phyloP scores from a whole-genome alignment of 1,284 basidiomycete genomes.

The Veloboletus limbatus region DNA sequence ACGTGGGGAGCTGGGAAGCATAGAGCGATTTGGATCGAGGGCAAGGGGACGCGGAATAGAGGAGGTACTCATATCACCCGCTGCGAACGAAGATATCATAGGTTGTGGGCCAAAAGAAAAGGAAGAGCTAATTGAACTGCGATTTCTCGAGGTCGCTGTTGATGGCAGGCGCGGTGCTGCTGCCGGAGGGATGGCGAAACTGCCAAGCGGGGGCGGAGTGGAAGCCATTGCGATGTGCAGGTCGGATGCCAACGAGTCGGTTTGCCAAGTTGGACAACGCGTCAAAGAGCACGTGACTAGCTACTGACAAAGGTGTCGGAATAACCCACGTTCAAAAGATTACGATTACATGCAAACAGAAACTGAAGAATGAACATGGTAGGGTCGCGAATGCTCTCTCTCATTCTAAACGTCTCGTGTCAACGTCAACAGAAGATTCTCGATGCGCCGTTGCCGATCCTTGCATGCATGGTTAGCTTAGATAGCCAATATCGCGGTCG shows the following conservation, averaged over 20 bases:
- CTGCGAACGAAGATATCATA: constrained; percentile 64
- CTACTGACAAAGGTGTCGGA: too few relatives aligned
- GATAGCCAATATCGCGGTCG: not conserved
- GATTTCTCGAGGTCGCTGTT: constrained; percentile 34
- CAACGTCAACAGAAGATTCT: constrained; percentile 57
- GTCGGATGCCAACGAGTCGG: too few relatives aligned
- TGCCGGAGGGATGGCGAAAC: constrained; percentile 30
- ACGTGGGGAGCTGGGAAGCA: constrained; percentile 65
- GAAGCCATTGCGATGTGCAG: constrained; percentile 25
- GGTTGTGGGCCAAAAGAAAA: constrained; percentile 80
- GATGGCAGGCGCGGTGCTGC: constrained; percentile 29
- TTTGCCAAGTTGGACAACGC: constrained; percentile 3
- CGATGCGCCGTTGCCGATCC: constrained; percentile 78
- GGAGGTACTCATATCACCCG: constrained; percentile 54
- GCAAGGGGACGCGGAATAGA: constrained; percentile 53
- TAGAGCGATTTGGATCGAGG: constrained; percentile 74
- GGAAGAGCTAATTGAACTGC: constrained; percentile 71
- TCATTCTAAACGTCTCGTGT: constrained; percentile 46
- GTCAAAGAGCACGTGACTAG: constrained; percentile 18
- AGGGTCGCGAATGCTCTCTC: not conserved
- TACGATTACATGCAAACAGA: not conserved
- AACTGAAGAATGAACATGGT: not conserved
- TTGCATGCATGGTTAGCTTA: constrained; percentile 27
- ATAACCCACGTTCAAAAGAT: too few relatives aligned
- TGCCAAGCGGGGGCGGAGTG: constrained; percentile 30